These are phyloP conservation scores for Zymoseptoria pseudotritici DNA, from an alignment of 2,329 filamentous ascomycete genomes.

Conservation along the genomic window DNA sequence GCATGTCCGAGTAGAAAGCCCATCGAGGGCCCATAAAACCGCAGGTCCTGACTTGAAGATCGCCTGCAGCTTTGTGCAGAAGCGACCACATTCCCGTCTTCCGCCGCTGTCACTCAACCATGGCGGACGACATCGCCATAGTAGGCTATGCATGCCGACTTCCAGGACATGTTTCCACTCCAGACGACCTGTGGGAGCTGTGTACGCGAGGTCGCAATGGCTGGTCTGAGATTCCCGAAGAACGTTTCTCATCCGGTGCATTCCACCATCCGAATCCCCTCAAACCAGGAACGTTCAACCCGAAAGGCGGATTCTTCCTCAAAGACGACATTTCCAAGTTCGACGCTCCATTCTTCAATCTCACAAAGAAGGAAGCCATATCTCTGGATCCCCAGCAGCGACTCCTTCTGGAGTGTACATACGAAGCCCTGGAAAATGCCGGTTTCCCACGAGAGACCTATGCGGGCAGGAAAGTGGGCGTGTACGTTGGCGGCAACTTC, in stretches of 20 bases:
- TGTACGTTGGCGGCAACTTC: conserved; percentile 9
- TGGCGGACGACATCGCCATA: conserved; percentile 2
- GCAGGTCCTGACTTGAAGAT: no score
- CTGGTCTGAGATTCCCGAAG: conserved; percentile 8
- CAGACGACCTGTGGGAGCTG: conserved; percentile 9
- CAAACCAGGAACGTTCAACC: background rate
- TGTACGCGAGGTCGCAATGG: background rate
- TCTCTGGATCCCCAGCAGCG: conserved; percentile 21
- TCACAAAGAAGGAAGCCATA: conserved; percentile 10
- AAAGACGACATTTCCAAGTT: conserved; percentile 11
- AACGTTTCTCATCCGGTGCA: conserved; percentile 16
- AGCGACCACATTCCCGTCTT: background rate
- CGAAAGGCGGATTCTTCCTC: conserved; percentile 8
- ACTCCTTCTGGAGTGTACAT: conserved; percentile 12
- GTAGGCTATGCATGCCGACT: conserved; percentile 7
- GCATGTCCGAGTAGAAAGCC: no score
- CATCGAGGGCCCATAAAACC: no score
- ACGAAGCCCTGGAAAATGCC: conserved; percentile 13
- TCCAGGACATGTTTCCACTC: conserved; percentile 4
- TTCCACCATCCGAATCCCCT: conserved; percentile 13
- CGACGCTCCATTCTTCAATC: conserved; percentile 18
- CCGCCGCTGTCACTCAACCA: background rate
- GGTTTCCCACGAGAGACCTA: conserved; percentile 4
- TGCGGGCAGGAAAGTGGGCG: conserved; percentile 6
- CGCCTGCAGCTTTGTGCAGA: no score